phyloP scores from a whole-genome alignment of 495 filamentous ascomycete genomes.

The Talaromyces liani region DNA sequence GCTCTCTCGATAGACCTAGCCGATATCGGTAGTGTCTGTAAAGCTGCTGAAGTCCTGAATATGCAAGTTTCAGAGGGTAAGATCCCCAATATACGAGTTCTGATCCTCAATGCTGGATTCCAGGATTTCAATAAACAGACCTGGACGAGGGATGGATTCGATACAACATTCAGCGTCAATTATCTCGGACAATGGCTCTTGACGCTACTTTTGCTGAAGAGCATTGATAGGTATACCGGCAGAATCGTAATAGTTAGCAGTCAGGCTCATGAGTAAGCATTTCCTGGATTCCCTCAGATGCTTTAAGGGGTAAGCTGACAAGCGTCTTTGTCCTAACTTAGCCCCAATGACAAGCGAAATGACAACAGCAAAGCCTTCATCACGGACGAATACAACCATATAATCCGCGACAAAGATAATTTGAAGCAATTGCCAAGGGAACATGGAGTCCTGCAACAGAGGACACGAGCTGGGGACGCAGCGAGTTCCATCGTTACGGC shows the following conservation, averaged over 20 bases:
- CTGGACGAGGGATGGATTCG: slow-evolving; percentile 27
- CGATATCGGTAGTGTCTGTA: slow-evolving; percentile 29
- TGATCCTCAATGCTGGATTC: slow-evolving; percentile 38
- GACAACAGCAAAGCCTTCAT: slow-evolving; percentile 8
- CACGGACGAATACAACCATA: slow-evolving; percentile 18
- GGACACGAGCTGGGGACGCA: background rate
- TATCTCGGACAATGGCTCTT: slow-evolving; percentile 38
- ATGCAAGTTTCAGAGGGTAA: background rate
- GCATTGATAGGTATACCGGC: slow-evolving; percentile 32
- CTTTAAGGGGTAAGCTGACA: background rate
- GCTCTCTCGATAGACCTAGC: slow-evolving; percentile 24
- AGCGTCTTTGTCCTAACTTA: background rate
- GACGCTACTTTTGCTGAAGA: slow-evolving; percentile 33
- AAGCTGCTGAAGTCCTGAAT: slow-evolving; percentile 17
- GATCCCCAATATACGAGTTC: slow-evolving; percentile 20
- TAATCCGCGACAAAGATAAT: slow-evolving; percentile 14
- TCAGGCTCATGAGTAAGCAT: slow-evolving; percentile 26
- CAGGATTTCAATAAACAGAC: slow-evolving; percentile 26
- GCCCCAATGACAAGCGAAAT: slow-evolving; percentile 2
- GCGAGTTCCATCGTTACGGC: slow-evolving; percentile 19
- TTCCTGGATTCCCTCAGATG: background rate
- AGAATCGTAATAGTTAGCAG: slow-evolving; percentile 36
- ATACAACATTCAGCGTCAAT: slow-evolving; percentile 34
- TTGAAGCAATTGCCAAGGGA: slow-evolving; percentile 25
- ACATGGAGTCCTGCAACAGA: slow-evolving; percentile 19